Percentiles rank a stretch among this genome's conserved stretches.
Conservation (phyloP, 2,329 filamentous ascomycete genomes). For the Sporothrix brunneoviolacea region DNA sequence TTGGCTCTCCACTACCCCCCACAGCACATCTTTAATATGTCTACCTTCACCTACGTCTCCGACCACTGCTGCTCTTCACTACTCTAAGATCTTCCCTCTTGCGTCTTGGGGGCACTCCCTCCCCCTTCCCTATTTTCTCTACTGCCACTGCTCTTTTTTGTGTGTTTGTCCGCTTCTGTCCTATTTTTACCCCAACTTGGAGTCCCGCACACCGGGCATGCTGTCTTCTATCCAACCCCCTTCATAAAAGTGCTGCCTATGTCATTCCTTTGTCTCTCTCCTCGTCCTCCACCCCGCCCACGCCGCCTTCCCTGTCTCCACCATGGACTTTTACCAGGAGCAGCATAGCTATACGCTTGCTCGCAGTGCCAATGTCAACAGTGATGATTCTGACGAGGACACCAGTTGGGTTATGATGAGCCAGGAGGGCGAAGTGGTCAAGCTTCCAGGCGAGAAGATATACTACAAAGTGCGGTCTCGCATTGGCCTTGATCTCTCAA, state of each 20-base stretch:
- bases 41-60: not conserved
- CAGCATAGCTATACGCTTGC: conserved; percentile 34
- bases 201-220: conserved; percentile 1
- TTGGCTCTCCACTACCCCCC: not conserved
- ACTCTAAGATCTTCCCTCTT: not conserved
- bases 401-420: conserved; percentile 87
- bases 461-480: conserved; percentile 74
- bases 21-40: not conserved
- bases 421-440: conserved; percentile 66
- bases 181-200: conserved; percentile 4
- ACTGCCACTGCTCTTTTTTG: not conserved
- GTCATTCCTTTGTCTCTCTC: conserved; percentile 12
- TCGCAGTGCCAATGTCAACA: conserved; percentile 30
- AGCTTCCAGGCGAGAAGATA: conserved; percentile 75
- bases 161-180: conserved; percentile 11
- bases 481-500: conserved; percentile 68
- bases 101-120: not conserved
- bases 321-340: conserved; percentile 21
- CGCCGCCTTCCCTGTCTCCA: conserved; percentile 6
- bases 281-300: conserved; percentile 8
- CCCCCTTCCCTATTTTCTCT: conserved; percentile 1
- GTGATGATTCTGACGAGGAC: conserved; percentile 49
- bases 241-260: not conserved
- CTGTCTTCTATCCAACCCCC: conserved; percentile 17
- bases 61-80: not conserved